A percentile compares a stretch with the other conserved stretches of the same genome.
Conservation (phyloP, 2,329 filamentous ascomycete genomes). For the Stachybotrys echinatus region DNA sequence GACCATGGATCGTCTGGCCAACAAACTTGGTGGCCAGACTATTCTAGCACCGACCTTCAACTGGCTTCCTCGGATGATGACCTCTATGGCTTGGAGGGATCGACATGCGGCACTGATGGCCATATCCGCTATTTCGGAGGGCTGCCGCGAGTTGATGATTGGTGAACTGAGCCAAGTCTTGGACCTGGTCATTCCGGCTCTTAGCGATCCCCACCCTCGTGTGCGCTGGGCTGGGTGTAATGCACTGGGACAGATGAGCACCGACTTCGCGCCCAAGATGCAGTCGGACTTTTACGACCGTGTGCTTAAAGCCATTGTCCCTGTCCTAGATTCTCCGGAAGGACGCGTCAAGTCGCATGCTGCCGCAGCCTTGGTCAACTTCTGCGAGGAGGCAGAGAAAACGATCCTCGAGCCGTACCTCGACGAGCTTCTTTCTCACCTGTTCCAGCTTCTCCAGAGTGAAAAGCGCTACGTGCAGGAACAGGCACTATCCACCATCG, state of each 20-base stretch:
- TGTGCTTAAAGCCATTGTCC: conserved; percentile 86
- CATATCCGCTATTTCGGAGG: conserved; percentile 96
- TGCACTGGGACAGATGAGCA: conserved; percentile 99
- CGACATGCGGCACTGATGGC: conserved; percentile 97
- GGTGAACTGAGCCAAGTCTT: conserved; percentile 91
- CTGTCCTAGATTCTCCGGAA: conserved; percentile 83
- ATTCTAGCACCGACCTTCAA: conserved; percentile 90
- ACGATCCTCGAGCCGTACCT: conserved; percentile 87
- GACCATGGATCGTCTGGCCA: conserved; percentile 95
- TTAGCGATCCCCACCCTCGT: conserved; percentile 85
- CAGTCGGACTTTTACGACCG: conserved; percentile 89
- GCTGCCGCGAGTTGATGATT: conserved; percentile 92
- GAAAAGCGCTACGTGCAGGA: conserved; percentile 96
- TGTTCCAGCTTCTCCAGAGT: conserved; percentile 84
- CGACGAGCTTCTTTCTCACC: conserved; percentile 75
- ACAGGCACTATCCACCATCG: conserved; percentile 94
- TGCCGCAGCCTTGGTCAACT: conserved; percentile 96
- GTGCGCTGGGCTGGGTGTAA: conserved; percentile 98
- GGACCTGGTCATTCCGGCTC: conserved; percentile 86
- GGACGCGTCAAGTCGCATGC: conserved; percentile 95
- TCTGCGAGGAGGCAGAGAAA: conserved; percentile 97
- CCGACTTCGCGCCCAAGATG: conserved; percentile 97
- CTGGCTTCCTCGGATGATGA: conserved; percentile 98
- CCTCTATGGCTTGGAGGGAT: conserved; percentile 88
- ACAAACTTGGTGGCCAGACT: conserved; percentile 93